Evolutionary conservation across 768 basidiomycete species (phyloP), one percentile per base, ranked within the genome.

Genomic region (Pholiota conissans): DNA sequence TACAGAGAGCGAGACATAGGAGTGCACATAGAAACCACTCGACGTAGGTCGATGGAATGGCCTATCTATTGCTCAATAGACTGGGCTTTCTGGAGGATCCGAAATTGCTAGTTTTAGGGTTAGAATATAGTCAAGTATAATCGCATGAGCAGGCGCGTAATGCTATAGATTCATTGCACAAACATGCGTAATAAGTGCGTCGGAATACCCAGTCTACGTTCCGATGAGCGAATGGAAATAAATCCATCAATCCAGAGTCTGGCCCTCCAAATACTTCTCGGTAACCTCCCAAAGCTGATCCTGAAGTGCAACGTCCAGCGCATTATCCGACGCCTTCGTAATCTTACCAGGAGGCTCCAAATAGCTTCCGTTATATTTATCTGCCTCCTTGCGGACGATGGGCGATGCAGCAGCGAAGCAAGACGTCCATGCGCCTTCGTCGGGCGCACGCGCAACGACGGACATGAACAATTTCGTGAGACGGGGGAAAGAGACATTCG

Each of bases 361-460:
- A 55, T 71, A 79, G 14, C 69, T 70, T 3, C 74, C 76, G 55
- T 73, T 73, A 45, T 70, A 78, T 46, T 67, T 71, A 9, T 73
- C 66, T 5, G 63, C 56, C 32, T 76, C 63, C 7, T 68, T 65
- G 24, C 62, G 62, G 14, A 80, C 69, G 7, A 46, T 32, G 6
- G 73, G 69, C 5, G 75, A 70, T 20, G 73, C 76, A 2, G 77
- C 77, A n/a, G 79, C 76, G 57, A 78, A 76, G 18, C 70, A 69
- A 1, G 72, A 68, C 0, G 69, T 71, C 56, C 73, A 73, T 5
- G 76, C 71, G 9, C 76, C 79, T 11, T 67, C 60, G 57, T 70
- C 63, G 0, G 74, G 67, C 3, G 64, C 56, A 20, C 61, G 54
- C 56, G 73, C 71, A 55, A 74, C 58, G 14, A 68, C 34, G 7